Percentiles rank a stretch among this genome's conserved stretches.
Conservation (phyloP, 257 asterid genomes). For the Nicotiana undulata region DNA sequence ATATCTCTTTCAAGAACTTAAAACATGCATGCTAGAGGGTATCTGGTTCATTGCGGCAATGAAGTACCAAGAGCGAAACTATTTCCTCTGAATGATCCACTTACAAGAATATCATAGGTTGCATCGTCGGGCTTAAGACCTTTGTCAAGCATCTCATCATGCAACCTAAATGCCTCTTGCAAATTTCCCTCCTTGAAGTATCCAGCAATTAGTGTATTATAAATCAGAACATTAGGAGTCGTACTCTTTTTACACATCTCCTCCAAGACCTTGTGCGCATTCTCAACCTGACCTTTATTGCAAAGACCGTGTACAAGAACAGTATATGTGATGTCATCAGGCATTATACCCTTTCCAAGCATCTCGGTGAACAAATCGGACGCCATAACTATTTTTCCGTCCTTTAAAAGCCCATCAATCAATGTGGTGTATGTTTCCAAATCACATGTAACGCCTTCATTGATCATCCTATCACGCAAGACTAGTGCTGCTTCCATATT, state of each 20-base stretch:
- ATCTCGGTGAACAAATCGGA: constrained; percentile 60
- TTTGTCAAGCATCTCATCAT: constrained; percentile 76
- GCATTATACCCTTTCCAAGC: constrained; percentile 54
- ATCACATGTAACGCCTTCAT: constrained; percentile 52
- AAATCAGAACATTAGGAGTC: constrained; percentile 54
- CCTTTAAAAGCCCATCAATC: constrained; percentile 62
- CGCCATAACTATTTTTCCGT: constrained; percentile 45
- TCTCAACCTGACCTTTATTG: constrained; percentile 52
- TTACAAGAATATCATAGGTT: constrained; percentile 50
- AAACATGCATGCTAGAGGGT: neutral
- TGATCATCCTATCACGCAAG: constrained; percentile 45
- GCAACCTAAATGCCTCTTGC: constrained; percentile 75
- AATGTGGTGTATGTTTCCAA: constrained; percentile 71
- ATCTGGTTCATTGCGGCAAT: neutral
- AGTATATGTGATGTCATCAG: constrained; percentile 55
- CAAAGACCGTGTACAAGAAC: constrained; percentile 71
- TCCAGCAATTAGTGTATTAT: constrained; percentile 54
- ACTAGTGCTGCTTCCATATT: constrained; percentile 54
- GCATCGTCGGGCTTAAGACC: constrained; percentile 64
- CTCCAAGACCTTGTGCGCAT: constrained; percentile 53
- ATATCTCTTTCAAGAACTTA: neutral
- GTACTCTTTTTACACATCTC: constrained; percentile 49
- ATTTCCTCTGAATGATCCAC: constrained; percentile 28
- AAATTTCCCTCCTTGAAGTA: constrained; percentile 69
- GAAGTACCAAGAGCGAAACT: constrained; percentile 20